These are phyloP conservation scores for Magnaporthiopsis rhizophila DNA, from an alignment of 2,329 filamentous ascomycete species.

Conservation along the genomic window DNA sequence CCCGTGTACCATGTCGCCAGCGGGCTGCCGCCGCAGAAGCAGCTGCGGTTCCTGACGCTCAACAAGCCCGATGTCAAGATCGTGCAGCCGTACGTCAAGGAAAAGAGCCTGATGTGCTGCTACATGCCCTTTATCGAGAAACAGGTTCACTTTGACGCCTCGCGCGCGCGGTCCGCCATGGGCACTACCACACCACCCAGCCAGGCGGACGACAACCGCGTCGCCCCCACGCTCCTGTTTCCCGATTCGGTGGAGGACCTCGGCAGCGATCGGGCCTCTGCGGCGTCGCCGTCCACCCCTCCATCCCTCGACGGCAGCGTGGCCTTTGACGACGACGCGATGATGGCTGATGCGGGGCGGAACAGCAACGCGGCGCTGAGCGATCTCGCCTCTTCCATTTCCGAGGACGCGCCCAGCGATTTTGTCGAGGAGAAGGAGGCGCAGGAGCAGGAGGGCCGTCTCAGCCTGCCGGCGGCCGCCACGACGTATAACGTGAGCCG, in stretches of 20 bases:
- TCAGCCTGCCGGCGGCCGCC: background rate
- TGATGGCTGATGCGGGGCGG: background rate
- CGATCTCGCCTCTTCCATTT: background rate
- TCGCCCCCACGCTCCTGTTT: background rate
- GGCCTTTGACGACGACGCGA: background rate
- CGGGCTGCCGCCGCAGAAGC: background rate
- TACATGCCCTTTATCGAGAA: constrained; percentile 1
- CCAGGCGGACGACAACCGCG: background rate
- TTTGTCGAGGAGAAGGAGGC: background rate
- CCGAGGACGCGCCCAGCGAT: background rate
- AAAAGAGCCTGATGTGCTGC: background rate
- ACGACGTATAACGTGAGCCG: constrained; percentile 4
- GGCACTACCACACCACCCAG: background rate
- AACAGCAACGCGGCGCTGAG: background rate
- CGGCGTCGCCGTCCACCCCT: background rate
- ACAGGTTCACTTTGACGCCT: background rate
- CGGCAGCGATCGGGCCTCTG: background rate
- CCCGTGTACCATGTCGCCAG: constrained; percentile 1
- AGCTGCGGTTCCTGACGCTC: constrained; percentile 1
- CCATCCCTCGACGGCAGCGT: background rate
- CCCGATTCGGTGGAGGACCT: background rate
- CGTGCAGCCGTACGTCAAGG: background rate
- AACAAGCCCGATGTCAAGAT: constrained; percentile 1
- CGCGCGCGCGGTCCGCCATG: background rate
- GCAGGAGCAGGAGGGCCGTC: no score